Conservation (phyloP, 106 monocot genomes). For the Alisma plantagoaquatica region DNA sequence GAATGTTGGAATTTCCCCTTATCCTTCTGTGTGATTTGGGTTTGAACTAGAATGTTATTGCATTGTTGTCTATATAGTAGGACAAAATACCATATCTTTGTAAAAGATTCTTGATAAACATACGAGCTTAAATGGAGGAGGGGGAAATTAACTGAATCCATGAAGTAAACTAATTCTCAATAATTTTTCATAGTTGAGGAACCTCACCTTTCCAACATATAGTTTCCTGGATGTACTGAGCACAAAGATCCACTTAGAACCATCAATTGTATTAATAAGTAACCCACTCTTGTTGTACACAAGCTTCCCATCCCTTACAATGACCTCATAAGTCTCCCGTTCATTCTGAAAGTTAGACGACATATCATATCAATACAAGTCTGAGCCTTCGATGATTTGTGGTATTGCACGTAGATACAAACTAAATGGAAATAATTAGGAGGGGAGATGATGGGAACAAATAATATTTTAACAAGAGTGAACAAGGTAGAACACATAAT, state of each 20-base stretch:
- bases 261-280: constrained; percentile 38
- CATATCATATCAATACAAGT: not conserved
- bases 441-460: too few relatives aligned
- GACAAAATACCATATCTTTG: too few relatives aligned
- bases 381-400: not conserved
- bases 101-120: not conserved
- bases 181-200: too few relatives aligned
- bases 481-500: not conserved
- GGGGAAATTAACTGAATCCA: too few relatives aligned
- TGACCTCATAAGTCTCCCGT: constrained; percentile 56
- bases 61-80: too few relatives aligned
- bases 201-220: constrained; percentile 55
- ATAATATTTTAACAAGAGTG: not conserved
- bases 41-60: too few relatives aligned
- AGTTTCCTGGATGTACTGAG: constrained; percentile 52
- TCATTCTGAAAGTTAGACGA: constrained; percentile 35
- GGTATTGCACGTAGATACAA: too few relatives aligned
- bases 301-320: constrained; percentile 36
- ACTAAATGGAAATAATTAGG: too few relatives aligned
- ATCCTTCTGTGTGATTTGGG: constrained; percentile 10
- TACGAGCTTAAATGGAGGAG: too few relatives aligned
- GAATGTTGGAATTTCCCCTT: too few relatives aligned
- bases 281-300: constrained; percentile 30
- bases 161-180: too few relatives aligned
- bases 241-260: too few relatives aligned